Conservation (phyloP, 177 flowering plant genomes). For the Viscum album region DNA sequence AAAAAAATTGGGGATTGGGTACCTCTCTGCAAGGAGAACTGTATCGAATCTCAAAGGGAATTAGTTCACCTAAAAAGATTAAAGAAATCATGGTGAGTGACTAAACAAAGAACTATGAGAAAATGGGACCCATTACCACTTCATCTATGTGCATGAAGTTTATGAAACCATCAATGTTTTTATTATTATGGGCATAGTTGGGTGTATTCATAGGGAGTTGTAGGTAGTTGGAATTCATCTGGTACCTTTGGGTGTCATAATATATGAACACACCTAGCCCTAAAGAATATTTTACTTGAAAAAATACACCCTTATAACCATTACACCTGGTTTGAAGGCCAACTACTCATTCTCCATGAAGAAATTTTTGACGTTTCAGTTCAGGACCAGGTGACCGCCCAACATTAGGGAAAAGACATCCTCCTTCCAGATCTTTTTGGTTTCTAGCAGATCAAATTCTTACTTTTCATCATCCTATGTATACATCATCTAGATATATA, state of each 20-base stretch:
- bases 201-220: conserved; percentile 93
- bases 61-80: conserved; percentile 56
- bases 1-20: conserved; percentile 49
- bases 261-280: conserved; percentile 72
- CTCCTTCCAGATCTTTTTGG: conserved; percentile 93
- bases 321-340: conserved; percentile 67
- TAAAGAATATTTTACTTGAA: conserved; percentile 92
- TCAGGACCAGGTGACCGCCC: conserved; percentile 86
- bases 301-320: conserved; percentile 80
- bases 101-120: too few species aligned
- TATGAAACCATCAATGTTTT: conserved; percentile 92
- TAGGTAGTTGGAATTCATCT: conserved; percentile 89
- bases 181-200: conserved; percentile 84
- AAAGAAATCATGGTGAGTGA: background rate
- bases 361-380: conserved; percentile 90
- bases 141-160: conserved; percentile 98
- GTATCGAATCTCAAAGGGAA: conserved; percentile 94
- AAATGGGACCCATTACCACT: conserved; percentile 49
- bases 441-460: conserved; percentile 90
- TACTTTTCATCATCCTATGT: conserved; percentile 75
- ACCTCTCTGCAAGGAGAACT: conserved; percentile 68
- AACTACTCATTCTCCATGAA: conserved; percentile 92
- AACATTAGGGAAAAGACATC: conserved; percentile 79
- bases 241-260: conserved; percentile 87
- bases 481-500: conserved; percentile 70